These are phyloP conservation scores for Ophidiomyces ophidiicola DNA, from an alignment of 2,329 filamentous ascomycete genomes.

Conservation along the genomic window DNA sequence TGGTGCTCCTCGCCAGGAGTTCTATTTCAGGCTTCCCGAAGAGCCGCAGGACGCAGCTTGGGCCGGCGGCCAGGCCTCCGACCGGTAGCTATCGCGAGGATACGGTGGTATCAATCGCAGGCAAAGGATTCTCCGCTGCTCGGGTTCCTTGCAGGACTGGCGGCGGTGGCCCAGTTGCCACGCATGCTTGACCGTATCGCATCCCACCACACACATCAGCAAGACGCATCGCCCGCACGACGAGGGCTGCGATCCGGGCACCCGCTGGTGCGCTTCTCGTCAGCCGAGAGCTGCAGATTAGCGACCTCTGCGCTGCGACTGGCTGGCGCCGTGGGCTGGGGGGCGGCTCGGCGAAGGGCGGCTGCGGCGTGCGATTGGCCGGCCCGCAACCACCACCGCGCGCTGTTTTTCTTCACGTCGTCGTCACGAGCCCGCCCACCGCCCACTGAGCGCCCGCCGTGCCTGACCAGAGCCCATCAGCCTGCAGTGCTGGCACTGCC, in stretches of 20 bases:
- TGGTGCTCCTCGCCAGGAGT: slow-evolving; percentile 1
- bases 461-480: too few species aligned
- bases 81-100: slow-evolving; percentile 1
- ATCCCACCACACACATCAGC: not conserved
- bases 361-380: slow-evolving; percentile 7
- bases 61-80: too few species aligned
- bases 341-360: too few species aligned
- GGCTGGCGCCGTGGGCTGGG: slow-evolving; percentile 7
- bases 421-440: too few species aligned
- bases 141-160: slow-evolving; percentile 15
- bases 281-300: slow-evolving; percentile 10
- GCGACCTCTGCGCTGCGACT: slow-evolving; percentile 10
- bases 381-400: too few species aligned
- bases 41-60: too few species aligned
- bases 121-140: not conserved
- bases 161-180: too few species aligned
- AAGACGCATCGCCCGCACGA: not conserved
- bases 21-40: not conserved
- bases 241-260: not conserved
- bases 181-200: not conserved
- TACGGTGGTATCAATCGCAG: not conserved
- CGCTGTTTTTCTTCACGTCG: too few species aligned
- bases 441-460: too few species aligned
- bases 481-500: too few species aligned
- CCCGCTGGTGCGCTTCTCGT: slow-evolving; percentile 1